Percentiles rank a stretch among this genome's conserved stretches.
These are phyloP conservation scores for Fusarium sp. DNA, from an alignment of 2,329 filamentous ascomycete genomes.

Conservation along the genomic window DNA sequence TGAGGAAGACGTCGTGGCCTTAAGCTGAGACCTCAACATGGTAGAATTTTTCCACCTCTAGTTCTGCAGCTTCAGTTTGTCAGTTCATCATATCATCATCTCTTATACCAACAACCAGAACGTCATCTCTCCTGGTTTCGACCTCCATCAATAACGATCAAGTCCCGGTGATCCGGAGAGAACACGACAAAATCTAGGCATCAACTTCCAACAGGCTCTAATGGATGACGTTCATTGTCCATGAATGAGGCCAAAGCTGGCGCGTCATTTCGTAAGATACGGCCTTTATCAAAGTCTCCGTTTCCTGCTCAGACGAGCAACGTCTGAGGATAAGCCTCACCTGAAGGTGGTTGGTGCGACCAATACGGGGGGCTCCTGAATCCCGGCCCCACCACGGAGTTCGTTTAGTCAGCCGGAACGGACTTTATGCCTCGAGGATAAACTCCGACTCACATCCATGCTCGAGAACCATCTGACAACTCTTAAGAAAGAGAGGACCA, in stretches of 20 bases:
- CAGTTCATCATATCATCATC: neutral
- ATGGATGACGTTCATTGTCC: neutral
- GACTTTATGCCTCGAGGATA: constrained; percentile 24
- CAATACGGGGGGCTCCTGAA: constrained; percentile 15
- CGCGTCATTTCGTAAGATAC: constrained; percentile 11
- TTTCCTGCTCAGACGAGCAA: neutral
- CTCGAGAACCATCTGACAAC: neutral
- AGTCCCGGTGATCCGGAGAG: neutral
- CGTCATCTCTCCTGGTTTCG: neutral
- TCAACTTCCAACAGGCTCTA: neutral
- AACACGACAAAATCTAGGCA: neutral
- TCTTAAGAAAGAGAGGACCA: neutral
- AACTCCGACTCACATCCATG: constrained; percentile 29
- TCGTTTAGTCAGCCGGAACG: constrained; percentile 11
- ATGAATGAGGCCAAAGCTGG: neutral
- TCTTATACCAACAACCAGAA: neutral
- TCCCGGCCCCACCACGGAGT: constrained; percentile 1
- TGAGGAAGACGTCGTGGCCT: neutral
- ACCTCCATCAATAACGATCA: neutral
- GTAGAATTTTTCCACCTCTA: neutral
- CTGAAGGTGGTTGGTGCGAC: neutral
- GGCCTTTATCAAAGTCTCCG: constrained; percentile 34
- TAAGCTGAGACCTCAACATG: neutral
- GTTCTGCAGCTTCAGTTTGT: neutral
- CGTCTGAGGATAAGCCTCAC: constrained; percentile 18